Percentiles rank a stretch among this genome's conserved stretches.
Evolutionary conservation across 2,329 filamentous ascomycete species (phyloP).

Genomic region (Macrophomina tecta): DNA sequence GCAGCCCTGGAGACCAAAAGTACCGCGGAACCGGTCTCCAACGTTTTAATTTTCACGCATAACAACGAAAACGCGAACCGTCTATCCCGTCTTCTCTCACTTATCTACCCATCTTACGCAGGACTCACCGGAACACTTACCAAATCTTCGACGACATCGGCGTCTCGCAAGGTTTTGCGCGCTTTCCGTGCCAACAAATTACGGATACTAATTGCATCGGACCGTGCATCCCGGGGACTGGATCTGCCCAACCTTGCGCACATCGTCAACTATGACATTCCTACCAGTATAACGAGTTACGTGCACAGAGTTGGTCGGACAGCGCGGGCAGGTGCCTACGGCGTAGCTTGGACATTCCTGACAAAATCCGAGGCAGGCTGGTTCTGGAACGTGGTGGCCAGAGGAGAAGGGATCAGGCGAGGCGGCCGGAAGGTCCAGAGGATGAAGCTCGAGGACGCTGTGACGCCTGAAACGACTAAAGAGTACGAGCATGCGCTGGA

Average conservation of each 20-base stretch:
- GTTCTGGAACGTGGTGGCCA: slow-evolving; percentile 87
- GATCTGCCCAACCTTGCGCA: slow-evolving; percentile 80
- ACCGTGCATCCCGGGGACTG: slow-evolving; percentile 89
- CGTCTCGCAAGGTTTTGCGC: slow-evolving; percentile 69
- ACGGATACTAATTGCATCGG: slow-evolving; percentile 84
- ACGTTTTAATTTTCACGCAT: slow-evolving; percentile 83
- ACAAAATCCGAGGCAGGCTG: slow-evolving; percentile 82
- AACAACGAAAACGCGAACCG: slow-evolving; percentile 89
- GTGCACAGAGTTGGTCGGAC: slow-evolving; percentile 92
- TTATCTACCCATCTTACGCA: slow-evolving; percentile 67
- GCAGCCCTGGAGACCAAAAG: background rate
- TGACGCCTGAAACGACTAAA: slow-evolving; percentile 49
- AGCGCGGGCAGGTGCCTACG: slow-evolving; percentile 76
- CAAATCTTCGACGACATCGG: slow-evolving; percentile 76
- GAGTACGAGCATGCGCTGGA: slow-evolving; percentile 63
- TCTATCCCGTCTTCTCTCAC: slow-evolving; percentile 76
- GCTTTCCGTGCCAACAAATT: slow-evolving; percentile 69
- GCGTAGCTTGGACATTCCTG: slow-evolving; percentile 86
- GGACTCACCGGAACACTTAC: slow-evolving; percentile 72
- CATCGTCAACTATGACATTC: slow-evolving; percentile 94
- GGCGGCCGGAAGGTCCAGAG: slow-evolving; percentile 52
- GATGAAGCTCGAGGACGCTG: slow-evolving; percentile 48
- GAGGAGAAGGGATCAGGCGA: slow-evolving; percentile 58
- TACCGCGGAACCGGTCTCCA: slow-evolving; percentile 35
- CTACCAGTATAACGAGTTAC: slow-evolving; percentile 79